Percentiles rank a stretch among this genome's conserved stretches.
Conservation (phyloP, 345 rosid species). For the Triadica sebifera region DNA sequence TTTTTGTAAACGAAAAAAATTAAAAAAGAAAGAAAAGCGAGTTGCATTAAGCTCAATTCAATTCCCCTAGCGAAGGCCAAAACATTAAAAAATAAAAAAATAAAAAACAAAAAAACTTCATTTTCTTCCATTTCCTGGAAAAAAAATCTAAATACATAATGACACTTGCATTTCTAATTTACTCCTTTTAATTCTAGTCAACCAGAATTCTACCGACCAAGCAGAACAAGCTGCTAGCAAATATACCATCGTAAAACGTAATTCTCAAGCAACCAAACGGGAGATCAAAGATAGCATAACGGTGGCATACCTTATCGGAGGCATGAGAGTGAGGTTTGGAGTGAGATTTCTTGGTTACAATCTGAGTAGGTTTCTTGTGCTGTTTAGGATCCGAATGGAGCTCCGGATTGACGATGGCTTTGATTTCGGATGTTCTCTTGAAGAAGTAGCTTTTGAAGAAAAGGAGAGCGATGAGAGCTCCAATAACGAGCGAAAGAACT, state of each 20-base stretch:
- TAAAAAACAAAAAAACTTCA: too few species aligned
- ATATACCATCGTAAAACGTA: not conserved
- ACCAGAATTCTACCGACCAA: not conserved
- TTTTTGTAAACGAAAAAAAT: too few species aligned
- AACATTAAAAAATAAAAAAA: not conserved
- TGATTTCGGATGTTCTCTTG: conserved; percentile 76
- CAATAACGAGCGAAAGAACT: conserved; percentile 54
- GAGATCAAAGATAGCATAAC: not conserved
- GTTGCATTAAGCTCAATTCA: not conserved
- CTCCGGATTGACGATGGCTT: conserved; percentile 62
- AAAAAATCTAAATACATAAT: not conserved
- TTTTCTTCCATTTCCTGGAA: not conserved
- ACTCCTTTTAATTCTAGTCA: not conserved
- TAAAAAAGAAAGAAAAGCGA: not conserved
- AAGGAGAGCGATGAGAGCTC: conserved; percentile 59
- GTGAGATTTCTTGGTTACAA: conserved; percentile 52
- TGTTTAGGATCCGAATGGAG: conserved; percentile 54
- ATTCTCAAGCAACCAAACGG: not conserved
- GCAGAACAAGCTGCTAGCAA: not conserved
- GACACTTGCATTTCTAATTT: not conserved
- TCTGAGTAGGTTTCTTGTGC: conserved; percentile 45
- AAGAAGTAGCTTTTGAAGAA: conserved; percentile 78
- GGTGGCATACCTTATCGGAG: conserved; percentile 48
- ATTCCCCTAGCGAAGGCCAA: not conserved
- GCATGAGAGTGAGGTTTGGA: conserved; percentile 61